Evolutionary conservation across 495 filamentous ascomycete species (phyloP), one percentile per base, ranked within the genome.

Genomic region (Talaromyces borbonicus): DNA sequence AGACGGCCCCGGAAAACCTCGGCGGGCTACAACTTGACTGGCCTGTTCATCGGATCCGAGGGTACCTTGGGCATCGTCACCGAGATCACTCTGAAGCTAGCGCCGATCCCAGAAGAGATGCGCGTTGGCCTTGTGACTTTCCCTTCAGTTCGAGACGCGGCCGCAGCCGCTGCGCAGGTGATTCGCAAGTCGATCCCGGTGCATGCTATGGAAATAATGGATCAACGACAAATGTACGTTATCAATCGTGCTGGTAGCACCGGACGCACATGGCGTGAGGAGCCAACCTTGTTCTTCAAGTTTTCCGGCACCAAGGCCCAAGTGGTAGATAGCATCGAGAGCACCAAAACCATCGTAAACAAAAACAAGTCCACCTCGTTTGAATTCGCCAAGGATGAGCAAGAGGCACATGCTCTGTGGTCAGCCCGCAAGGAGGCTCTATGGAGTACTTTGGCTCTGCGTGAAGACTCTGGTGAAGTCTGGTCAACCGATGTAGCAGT

Each of bases 271-370:
- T 95, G 90, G 86, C 78, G 74, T 49, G 81, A 84, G 49, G 77
- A 77, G 14, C 90, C 90, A 4, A 95, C 90, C 3, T 66, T 97
- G 3, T 95, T 97, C 67, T 92, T 97, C 75, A 96, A 96, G 58
- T 97, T 95, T 62, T 75, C 78, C 12, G 88, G 90, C 25, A 92
- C 87, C 0, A 71, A 69, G 0, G 66, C 65, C 3, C 76, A 77
- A 5, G 87, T 95, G 15, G 85, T 87, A 56, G 90, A 96, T 63
- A 87, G 93, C 60, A 77, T 95, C 43, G 65, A 66, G 23, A 67
- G 85, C 39, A 88, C 93, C 1, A 76, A 77, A 56, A 65, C 67
- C 41, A 67, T 94, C 16, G 81, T 86, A 5, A 75, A 77, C 52
- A 42, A 49, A 9, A 67, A 80, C 19, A 80, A 83, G 18, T 75